Evolutionary conservation across 1,284 basidiomycete genomes (phyloP), one percentile per base, ranked within the genome.

Genomic region (Ustilago cynodontis): DNA sequence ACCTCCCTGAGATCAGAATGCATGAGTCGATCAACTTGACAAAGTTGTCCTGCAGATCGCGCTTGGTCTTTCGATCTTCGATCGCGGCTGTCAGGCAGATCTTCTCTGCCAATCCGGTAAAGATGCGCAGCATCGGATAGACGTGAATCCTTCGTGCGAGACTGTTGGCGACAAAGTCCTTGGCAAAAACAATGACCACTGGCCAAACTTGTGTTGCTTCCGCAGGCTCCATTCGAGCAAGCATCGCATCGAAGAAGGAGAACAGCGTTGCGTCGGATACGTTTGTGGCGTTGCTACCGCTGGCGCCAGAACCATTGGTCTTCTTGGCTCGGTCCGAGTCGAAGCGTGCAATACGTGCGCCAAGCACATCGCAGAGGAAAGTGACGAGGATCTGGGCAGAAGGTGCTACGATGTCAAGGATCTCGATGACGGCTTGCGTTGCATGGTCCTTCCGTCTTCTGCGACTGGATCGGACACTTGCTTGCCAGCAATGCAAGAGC

Each of bases 31-130:
- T 88, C 0, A 98, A 89, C 86, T 93, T 95, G 45, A 91, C 90
- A 81, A 93, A 95, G 0, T 90, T 91, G 68, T 99, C 96, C 90
- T 96, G 94, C 18, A 98, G 87, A 70, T 99, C 96, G 80, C 94
- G 93, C n/a, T 93, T 90, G 61, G 95, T 88, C 22, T 93, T 90
- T 20, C 91, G 90, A 86, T 99, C 96, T 69, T 98, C 96, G 84
- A 96, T 89, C 0, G 94, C 93, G 3, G 94, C 95, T 1, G 79
- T 80, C 80, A 93, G 92, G 2, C 92, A 91, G 16, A 98, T 89
- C 84, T 94, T 96, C 71, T 94, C 91, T 0, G 92, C 92, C 18
- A 98, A 86, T 1, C 92, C 89, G 3, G 91, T 92, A 37, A 97
- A 87, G 86, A 94, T 94, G 76, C 94, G 94, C 26, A 98, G 87